These are phyloP conservation scores for Inga oerstediana DNA, from an alignment of 306 rosid genomes.

Conservation along the genomic window DNA sequence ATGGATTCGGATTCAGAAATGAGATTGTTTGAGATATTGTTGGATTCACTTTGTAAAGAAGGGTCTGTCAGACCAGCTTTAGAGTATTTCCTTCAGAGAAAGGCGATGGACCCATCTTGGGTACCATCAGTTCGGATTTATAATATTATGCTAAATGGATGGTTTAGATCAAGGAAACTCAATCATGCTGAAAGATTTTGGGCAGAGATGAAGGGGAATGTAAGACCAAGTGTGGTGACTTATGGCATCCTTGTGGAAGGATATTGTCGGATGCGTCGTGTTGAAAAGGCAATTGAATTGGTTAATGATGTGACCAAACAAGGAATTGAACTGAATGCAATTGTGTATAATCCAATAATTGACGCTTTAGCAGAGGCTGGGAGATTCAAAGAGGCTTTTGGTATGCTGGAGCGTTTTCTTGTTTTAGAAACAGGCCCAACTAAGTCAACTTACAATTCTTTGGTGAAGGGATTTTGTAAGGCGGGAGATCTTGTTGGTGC, in stretches of 20 bases:
- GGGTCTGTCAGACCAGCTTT: slow-evolving; percentile 50
- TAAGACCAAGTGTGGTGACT: slow-evolving; percentile 82
- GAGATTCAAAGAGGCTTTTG: slow-evolving; percentile 78
- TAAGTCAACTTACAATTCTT: slow-evolving; percentile 76
- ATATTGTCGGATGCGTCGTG: slow-evolving; percentile 76
- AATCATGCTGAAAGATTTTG: slow-evolving; percentile 81
- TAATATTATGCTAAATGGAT: slow-evolving; percentile 68
- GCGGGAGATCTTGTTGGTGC: slow-evolving; percentile 83
- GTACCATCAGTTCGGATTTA: slow-evolving; percentile 67
- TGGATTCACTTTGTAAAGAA: slow-evolving; percentile 92
- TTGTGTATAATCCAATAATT: slow-evolving; percentile 81
- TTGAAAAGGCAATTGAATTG: slow-evolving; percentile 72
- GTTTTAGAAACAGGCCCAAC: slow-evolving; percentile 82
- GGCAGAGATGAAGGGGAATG: slow-evolving; percentile 75
- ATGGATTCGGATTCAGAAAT: slow-evolving; percentile 49
- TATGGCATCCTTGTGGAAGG: slow-evolving; percentile 94
- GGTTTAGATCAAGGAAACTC: slow-evolving; percentile 83
- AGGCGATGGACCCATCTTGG: slow-evolving; percentile 40
- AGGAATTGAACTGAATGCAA: slow-evolving; percentile 74
- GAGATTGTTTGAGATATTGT: slow-evolving; percentile 72
- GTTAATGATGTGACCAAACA: slow-evolving; percentile 69
- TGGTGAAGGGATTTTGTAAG: slow-evolving; percentile 85
- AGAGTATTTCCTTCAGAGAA: slow-evolving; percentile 37
- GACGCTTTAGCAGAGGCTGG: slow-evolving; percentile 85
- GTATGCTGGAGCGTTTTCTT: slow-evolving; percentile 81